A percentile compares a stretch with the other conserved stretches of the same genome.
Evolutionary conservation across 2,329 filamentous ascomycete species (phyloP).

Genomic region (Talaromyces sp.): DNA sequence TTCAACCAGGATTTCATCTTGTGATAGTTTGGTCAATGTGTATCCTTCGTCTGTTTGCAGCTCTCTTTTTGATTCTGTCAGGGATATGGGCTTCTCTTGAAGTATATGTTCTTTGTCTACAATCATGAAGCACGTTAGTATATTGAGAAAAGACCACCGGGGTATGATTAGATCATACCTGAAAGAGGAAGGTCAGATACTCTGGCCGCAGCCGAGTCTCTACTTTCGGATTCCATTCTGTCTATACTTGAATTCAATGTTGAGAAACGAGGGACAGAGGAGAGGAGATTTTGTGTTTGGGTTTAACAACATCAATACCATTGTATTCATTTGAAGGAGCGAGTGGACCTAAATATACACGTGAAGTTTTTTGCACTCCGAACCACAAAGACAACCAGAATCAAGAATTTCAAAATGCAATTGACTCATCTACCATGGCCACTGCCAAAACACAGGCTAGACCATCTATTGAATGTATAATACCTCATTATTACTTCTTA

Average conservation of each 20-base stretch:
- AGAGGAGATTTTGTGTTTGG: not conserved
- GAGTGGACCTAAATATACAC: not conserved
- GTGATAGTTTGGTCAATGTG: slow-evolving; percentile 24
- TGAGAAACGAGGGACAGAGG: not conserved
- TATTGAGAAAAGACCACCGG: not conserved
- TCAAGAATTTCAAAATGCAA: not conserved
- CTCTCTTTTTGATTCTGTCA: not conserved
- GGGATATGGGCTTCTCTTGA: not conserved
- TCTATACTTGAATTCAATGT: not conserved
- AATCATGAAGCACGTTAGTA: not conserved
- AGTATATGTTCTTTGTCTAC: not conserved
- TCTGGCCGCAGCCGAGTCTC: not conserved
- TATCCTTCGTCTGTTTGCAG: slow-evolving; percentile 22
- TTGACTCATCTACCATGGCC: slow-evolving; percentile 3
- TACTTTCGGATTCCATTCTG: not conserved
- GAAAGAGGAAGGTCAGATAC: slow-evolving; percentile 12
- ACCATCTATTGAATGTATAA: not conserved
- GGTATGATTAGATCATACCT: slow-evolving; percentile 21
- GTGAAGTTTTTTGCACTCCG: not conserved
- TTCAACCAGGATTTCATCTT: slow-evolving; percentile 29
- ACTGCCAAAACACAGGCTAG: not conserved
- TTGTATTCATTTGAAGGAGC: not conserved
- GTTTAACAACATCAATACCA: not conserved
- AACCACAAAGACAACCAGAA: not conserved
- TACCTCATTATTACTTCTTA: slow-evolving; percentile 8